A percentile compares a stretch with the other conserved stretches of the same genome.
Evolutionary conservation across 2,329 filamentous ascomycete genomes (phyloP).

Genomic region (Aspergillus ruber): DNA sequence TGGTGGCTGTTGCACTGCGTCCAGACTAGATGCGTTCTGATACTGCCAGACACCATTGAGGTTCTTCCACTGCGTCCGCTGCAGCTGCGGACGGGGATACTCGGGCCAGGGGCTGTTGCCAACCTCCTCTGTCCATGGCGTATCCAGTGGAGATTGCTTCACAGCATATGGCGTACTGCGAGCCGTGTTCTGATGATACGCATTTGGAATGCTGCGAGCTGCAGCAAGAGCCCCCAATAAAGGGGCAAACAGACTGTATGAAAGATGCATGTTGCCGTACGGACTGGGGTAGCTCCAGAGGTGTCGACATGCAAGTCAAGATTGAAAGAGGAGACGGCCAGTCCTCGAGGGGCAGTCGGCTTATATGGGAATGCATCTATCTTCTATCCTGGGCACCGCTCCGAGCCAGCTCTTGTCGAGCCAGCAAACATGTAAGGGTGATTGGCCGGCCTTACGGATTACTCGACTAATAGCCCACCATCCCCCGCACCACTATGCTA

Average conservation of each 20-base stretch:
- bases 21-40: slow-evolving; percentile 31
- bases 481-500: background rate
- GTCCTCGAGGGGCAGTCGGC: background rate
- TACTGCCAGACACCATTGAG: slow-evolving; percentile 47
- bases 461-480: background rate
- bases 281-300: background rate
- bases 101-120: slow-evolving; percentile 46
- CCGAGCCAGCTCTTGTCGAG: background rate
- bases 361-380: background rate
- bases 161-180: slow-evolving; percentile 24
- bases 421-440: background rate
- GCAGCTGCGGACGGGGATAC: slow-evolving; percentile 43
- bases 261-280: background rate
- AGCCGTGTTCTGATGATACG: background rate
- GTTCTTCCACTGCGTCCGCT: slow-evolving; percentile 44
- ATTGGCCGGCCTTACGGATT: background rate
- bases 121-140: slow-evolving; percentile 42
- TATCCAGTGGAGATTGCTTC: slow-evolving; percentile 37
- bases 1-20: slow-evolving; percentile 38
- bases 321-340: background rate
- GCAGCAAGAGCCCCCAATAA: background rate
- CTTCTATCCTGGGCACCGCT: background rate
- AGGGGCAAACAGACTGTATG: background rate
- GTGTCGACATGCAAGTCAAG: background rate
- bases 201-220: background rate